Base-by-base conservation (phyloP, 2,329 filamentous ascomycete genomes). In the Aspergillus hiratsukae region DNA sequence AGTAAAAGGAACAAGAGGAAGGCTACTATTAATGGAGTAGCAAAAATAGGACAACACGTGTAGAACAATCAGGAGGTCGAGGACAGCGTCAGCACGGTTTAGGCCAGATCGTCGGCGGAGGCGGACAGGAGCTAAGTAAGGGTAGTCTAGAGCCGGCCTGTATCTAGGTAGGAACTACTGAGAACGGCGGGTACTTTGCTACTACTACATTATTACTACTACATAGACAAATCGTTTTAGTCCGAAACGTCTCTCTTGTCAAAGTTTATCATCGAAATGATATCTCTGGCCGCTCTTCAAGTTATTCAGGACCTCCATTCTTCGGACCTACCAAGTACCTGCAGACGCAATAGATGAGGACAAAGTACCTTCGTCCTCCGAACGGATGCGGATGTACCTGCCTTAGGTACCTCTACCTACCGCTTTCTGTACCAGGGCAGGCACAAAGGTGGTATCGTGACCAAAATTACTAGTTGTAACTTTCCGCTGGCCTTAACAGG, bases 91-190 rank as follows among this genome's bases (percentile, higher is more conserved):
- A 50, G 54, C 55, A 61, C 61, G 59, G 55, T 65, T 68, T 72
- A 72, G 70, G 70, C 67, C 70, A 72, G 70, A 72, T 71, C 67
- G 64, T 67, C 68, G 61, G 57, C 58, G 58, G 63, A 54, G 57
- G 58, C 37, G 49, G 53, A 57, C 60, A 56, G 61, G 27, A 52
- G 9, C 14, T 45, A 23, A 45, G 43, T 7, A 14, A 23, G 31
- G 23, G 43, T 46, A 45, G 21, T 45, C 25, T 45, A 19, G 41
- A 19, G 19, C 41, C 23, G 23, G 19, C 9, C 19, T 23, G 4
- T 23, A 25, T 5, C 43, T 17, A 35, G 31, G 14, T 37, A 37
- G 14, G 31, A 37, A 17, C 31, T 17, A 37, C 31, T 37, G 14
- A 5, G 31, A 37, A 37, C 11, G 4, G 14, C 31, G 31, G 28